Evolutionary conservation across 176 grass and related monocot genomes (phyloP), one percentile per base, ranked within the genome.

Genomic region (Cenchrus americanus): DNA sequence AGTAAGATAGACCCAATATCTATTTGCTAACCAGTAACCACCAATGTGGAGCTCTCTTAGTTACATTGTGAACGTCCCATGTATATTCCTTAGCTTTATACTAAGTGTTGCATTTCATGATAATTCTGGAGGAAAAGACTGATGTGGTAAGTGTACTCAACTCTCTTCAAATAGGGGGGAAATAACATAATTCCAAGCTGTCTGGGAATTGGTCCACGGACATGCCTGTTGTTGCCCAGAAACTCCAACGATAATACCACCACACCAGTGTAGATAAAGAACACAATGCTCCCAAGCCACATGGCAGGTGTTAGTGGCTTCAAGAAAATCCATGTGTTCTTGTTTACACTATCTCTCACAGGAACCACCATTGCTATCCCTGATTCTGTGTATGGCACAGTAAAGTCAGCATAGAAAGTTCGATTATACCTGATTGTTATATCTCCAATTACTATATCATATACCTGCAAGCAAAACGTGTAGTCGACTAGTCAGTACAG

Each of bases 341-440:
- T 90, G 15, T 67, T 69, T 22, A 19, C 64, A 0, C 43, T 50
- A 15, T 88, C 75, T 44, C n/a, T 80, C 27, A 88, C 54, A 2
- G 90, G 79, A 18, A 92, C 90, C 6, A 79, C 66, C 88, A 95
- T 88, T 68, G 82, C 82, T 54, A 92, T 32, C 10, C 82, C 90
- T 10, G 93, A 90, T 47, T 73, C 87, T 0, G 72, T 86, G 68
- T 88, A 95, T 13, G 90, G 79, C 11, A 88, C 30, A 1, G 90
- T 88, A 83, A 92, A 90, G 55, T 95, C 93, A 7, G 65, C 82
- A 5, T 83, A 78, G 0, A 7, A 41, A 15, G 74, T 80, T 72
- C 93, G 75, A 48, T 88, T 86, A 32, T 80, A 88, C 17, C 75
- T 87, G 24, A 95, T 92, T 41, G 90, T 84, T 34, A 95, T 82